Evolutionary conservation across 2,329 filamentous ascomycete species (phyloP), one percentile per base, ranked within the genome.

Genomic region (Alternaria alternata): DNA sequence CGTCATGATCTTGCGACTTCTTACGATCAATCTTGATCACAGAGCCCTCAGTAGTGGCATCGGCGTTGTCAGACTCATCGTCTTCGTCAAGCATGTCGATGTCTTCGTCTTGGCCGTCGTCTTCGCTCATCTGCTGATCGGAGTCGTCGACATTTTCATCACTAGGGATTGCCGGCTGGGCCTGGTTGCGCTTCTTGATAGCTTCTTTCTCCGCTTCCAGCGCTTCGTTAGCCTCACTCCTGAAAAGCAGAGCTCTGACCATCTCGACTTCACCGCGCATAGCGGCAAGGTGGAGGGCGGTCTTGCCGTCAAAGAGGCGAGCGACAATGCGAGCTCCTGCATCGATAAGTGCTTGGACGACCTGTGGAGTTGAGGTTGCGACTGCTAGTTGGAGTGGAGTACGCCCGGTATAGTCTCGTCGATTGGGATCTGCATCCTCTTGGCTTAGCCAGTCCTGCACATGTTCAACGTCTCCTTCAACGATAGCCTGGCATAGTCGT

Each of bases 231-330:
- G 85, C 84, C 57, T 87, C 85, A 70, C 92, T 95, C 79, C 89
- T 92, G 34, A 88, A 83, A 73, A 96, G 85, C 12, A 96, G 80
- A 7, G 89, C 86, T 62, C 85, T 88, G 65, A 95, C 84, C 63
- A 95, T 94, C 18, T 89, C 87, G 1, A 81, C 73, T 64, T 88
- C 81, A 0, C 93, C 93, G 22, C 89, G 85, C 44, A 88, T 85
- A 18, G 91, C 91, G 18, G 92, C 92, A 30, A 96, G 81, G 76
- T 96, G 93, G n/a, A 96, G 83, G 8, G 92, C 90, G 3, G 92
- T 96, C 66, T 87, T 86, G 4, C 93, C 93, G 75, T 95, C 93
- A 0, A 90, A 91, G 39, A 96, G 76, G 51, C 93, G 87, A 51
- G 91, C 85, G 24, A 93, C 86, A 24, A 96, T 80, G 16, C 92